Percentiles rank a stretch among this genome's conserved stretches.
phyloP scores from a whole-genome alignment of 2,329 filamentous ascomycete genomes.

The Trichoderma guizhouense region DNA sequence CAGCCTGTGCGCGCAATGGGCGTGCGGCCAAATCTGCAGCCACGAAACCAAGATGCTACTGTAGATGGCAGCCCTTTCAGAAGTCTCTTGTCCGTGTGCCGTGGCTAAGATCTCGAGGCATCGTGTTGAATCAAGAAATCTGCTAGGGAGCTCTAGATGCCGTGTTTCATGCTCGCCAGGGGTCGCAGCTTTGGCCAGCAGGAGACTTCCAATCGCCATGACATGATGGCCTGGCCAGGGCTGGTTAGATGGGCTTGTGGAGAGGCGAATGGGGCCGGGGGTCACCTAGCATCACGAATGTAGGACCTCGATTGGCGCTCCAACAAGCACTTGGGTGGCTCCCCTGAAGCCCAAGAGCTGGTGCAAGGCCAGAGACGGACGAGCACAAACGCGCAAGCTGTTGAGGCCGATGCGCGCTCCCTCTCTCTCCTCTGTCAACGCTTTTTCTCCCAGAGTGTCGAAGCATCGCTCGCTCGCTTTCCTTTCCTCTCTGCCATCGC shows the following conservation, averaged over 20 bases:
- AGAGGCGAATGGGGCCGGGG: conserved; percentile 8
- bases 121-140: background rate
- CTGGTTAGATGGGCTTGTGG: conserved; percentile 12
- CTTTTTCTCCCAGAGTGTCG: background rate
- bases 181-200: background rate
- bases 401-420: conserved; percentile 10
- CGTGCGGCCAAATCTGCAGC: background rate
- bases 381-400: conserved; percentile 7
- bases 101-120: background rate
- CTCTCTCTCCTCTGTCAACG: background rate
- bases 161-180: conserved; percentile 14
- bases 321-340: conserved; percentile 3
- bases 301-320: conserved; percentile 14
- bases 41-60: background rate
- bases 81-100: background rate
- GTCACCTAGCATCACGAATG: conserved; percentile 14
- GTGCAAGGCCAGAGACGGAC: background rate
- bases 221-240: conserved; percentile 12
- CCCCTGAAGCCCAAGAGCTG: conserved; percentile 18
- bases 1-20: background rate
- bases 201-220: conserved; percentile 1
- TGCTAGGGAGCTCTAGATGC: background rate
- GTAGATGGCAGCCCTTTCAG: background rate
- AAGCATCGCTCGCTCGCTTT: conserved; percentile 9
- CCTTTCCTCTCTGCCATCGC: background rate